These are phyloP conservation scores for Aspergillus egyptiacus DNA, from an alignment of 495 filamentous ascomycete species.

Conservation along the genomic window DNA sequence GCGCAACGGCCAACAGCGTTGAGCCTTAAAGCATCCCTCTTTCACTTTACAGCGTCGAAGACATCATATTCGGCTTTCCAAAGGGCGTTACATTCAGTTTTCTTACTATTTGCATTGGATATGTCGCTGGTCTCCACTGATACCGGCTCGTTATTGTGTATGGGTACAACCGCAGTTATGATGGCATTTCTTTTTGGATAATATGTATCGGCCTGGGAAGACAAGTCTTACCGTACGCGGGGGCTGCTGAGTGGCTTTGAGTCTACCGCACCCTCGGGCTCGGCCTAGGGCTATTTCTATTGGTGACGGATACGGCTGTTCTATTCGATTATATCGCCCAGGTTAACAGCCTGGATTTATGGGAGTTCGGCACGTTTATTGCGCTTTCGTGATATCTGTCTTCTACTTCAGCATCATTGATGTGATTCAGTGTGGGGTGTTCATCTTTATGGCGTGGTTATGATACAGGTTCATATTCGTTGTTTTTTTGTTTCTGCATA, in stretches of 20 bases:
- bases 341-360: conserved; percentile 12
- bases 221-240: no score
- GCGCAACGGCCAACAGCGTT: conserved; percentile 22
- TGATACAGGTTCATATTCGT: conserved; percentile 22
- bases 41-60: background rate
- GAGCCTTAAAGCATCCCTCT: background rate
- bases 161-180: conserved; percentile 25
- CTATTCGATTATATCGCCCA: conserved; percentile 8
- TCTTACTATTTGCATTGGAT: conserved; percentile 12
- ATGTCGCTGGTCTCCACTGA: conserved; percentile 10
- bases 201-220: conserved; percentile 25
- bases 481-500: conserved; percentile 13
- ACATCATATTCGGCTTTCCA: background rate
- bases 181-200: conserved; percentile 34
- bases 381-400: conserved; percentile 13
- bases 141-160: conserved; percentile 12
- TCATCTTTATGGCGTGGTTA: conserved; percentile 24
- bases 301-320: conserved; percentile 12
- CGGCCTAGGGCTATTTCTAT: background rate
- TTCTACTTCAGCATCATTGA: conserved; percentile 20
- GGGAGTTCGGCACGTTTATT: conserved; percentile 15
- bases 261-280: conserved; percentile 1
- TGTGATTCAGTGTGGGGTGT: conserved; percentile 15
- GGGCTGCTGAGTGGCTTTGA: conserved; percentile 7
- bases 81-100: conserved; percentile 5